Evolutionary conservation across 805 yeast species (phyloP).

Genomic region (Schwanniomyces occidentalis): DNA sequence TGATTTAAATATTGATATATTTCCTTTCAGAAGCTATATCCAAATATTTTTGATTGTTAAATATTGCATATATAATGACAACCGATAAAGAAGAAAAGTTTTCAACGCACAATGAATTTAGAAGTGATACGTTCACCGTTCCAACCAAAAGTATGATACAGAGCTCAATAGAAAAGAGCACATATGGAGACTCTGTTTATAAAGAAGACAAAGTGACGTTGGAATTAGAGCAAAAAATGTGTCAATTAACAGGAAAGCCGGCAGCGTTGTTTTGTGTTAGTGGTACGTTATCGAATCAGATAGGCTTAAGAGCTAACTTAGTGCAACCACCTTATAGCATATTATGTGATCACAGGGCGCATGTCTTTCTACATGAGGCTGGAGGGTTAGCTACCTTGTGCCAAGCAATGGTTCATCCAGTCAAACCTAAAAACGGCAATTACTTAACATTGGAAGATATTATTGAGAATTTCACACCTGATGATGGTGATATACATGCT

Average conservation of each 20-base stretch:
- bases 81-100: constrained; percentile 11
- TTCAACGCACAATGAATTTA: constrained; percentile 40
- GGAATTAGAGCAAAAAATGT: constrained; percentile 62
- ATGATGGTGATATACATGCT: constrained; percentile 80
- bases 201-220: constrained; percentile 75
- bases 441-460: constrained; percentile 83
- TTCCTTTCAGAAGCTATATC: too few species aligned
- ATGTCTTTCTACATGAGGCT: constrained; percentile 81
- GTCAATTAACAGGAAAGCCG: constrained; percentile 71
- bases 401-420: constrained; percentile 89
- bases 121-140: constrained; percentile 85
- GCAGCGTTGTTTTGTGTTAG: constrained; percentile 83
- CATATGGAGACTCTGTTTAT: constrained; percentile 88
- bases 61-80: constrained; percentile 12
- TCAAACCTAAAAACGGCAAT: constrained; percentile 71
- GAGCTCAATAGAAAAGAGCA: constrained; percentile 47
- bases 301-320: constrained; percentile 75
- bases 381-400: constrained; percentile 89
- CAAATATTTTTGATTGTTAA: too few species aligned
- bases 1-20: too few species aligned
- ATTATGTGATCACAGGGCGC: constrained; percentile 83
- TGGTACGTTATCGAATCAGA: constrained; percentile 89
- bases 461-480: constrained; percentile 56
- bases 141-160: constrained; percentile 73
- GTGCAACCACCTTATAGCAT: constrained; percentile 84